Base-by-base conservation (phyloP, 208 protist species). In the Leishmania mexicana region DNA sequence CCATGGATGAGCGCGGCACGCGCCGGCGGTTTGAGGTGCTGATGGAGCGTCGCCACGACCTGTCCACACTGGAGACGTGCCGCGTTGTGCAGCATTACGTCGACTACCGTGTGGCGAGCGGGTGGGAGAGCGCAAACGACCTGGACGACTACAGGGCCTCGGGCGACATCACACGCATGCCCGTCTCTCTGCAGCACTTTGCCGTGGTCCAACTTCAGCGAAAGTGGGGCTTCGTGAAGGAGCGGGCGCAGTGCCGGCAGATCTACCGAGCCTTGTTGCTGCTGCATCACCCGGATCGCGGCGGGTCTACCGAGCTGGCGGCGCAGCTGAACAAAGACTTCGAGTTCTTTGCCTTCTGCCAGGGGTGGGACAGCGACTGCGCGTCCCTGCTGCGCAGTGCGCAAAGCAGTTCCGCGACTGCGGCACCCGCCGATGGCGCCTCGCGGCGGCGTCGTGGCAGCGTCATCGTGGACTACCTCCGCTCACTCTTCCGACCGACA, bases 151-250 rank as follows among this genome's bases (percentile, higher is more conserved):
- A 96, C 86, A 86, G 92, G 64, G 79, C 87, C 62, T 83, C 89
- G 2, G 90, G 86, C 58, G 87, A 94, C 83, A 89, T 91, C 38
- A 86, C 83, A 11, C 86, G 83, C 67, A 92, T 94, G 89, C 90
- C 92, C 35, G 83, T 94, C 31, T 96, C 92, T 24, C 89, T 96
- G 49, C 92, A 94, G 85, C 92, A 96, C 85, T 96, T 94, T 86
- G 90, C 90, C 8, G 88, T 93, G 53, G 87, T 94, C 53, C 92
- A 93, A 81, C 87, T 96, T 38, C 87, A 94, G 82, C 88, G 92
- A 28, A 93, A 93, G 79, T 96, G 90, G 92, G 90, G 92, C 64
- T 94, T 94, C 71, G 80, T 94, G 40, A 93, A 90, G 84, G 84
- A 93, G 51, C 89, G 89, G 45, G 49, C 78, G 68, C 86, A 89